Base-by-base conservation (phyloP, 768 basidiomycete species). In the Calocybe indica region DNA sequence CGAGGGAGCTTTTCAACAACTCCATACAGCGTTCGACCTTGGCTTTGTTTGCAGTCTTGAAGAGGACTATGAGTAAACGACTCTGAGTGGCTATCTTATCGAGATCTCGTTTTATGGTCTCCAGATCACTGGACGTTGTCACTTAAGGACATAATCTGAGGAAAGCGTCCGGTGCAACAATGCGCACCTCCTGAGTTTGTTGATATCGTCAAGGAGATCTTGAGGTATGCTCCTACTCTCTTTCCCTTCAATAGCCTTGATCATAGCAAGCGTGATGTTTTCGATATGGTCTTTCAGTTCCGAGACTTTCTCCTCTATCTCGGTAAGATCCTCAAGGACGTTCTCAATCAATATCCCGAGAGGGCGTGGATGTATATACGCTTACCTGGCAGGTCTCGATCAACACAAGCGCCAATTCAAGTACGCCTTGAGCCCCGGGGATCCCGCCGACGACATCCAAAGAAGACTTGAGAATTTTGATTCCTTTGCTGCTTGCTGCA, bases 11-110 rank as follows among this genome's bases (percentile, higher is more conserved):
- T 22, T 22, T 22, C 22, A 22, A 22, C 22, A 32, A 43, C 35
- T 33, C 42, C 42, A 22, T 34, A 34, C 42, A 43, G 29, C 42
- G 35, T 43, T 43, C 42, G 22, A 32, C 42, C 31, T 32, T 43
- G 8, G 42, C 35, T 11, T 43, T 33, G 28, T 43, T 43, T 7
- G 42, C 28, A 11, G 31, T 15, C 7, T 30, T 30, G 7, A 43
- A 34, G n/a, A 43, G 42, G 22, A 34, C 35, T 11, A 34, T 43
- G 12, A 43, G 22, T 11, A 43, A 13, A 9, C 31, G 12, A 33
- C 35, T 43, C 12, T 43, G 42, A 34, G 13, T 31, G 42, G n/a
- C 35, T 5, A 43, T 43, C n/a, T 30, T 15, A 13, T 43, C 31
- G 11, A 43, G 28, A 7, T 34, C 11, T 31, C 11, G 31, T 7